Percentiles rank a stretch among this genome's conserved stretches.
Conservation (phyloP, 2,329 filamentous ascomycete genomes). For the Paracoccidioides brasiliensis region DNA sequence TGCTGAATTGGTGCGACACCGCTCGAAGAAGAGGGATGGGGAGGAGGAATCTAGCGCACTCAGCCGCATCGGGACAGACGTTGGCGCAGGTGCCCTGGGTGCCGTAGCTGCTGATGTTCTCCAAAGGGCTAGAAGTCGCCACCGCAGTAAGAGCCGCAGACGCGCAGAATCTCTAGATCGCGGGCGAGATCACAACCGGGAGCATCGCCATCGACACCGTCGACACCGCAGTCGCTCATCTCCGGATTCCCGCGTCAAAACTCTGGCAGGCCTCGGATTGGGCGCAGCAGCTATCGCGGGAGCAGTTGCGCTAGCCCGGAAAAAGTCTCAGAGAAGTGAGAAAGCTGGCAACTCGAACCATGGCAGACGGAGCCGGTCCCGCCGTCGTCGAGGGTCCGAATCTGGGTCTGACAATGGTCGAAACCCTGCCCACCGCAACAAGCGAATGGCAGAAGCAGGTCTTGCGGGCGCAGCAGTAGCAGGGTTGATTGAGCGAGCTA, state of each 20-base stretch:
- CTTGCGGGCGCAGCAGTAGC: constrained; percentile 49
- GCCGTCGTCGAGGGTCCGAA: constrained; percentile 26
- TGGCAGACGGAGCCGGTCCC: constrained; percentile 36
- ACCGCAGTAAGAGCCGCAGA: constrained; percentile 34
- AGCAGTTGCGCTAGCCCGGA: constrained; percentile 45
- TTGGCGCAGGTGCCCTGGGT: constrained; percentile 49
- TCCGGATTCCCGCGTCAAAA: constrained; percentile 38
- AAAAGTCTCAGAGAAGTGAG: constrained; percentile 38
- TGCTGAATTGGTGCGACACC: constrained; percentile 46
- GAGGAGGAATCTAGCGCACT: constrained; percentile 41
- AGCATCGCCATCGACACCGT: constrained; percentile 20
- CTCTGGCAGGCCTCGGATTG: constrained; percentile 39
- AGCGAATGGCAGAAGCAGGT: constrained; percentile 48
- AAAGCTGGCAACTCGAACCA: constrained; percentile 27
- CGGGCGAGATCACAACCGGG: constrained; percentile 23
- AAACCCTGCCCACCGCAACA: constrained; percentile 39
- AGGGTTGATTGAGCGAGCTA: constrained; percentile 44
- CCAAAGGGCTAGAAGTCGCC: constrained; percentile 37
- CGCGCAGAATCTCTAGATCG: constrained; percentile 31
- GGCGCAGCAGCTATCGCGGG: constrained; percentile 48
- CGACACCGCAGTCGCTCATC: constrained; percentile 27
- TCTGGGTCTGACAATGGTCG: constrained; percentile 22
- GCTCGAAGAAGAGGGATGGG: constrained; percentile 41
- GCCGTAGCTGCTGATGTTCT: constrained; percentile 49
- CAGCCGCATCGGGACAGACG: constrained; percentile 36